phyloP scores from a whole-genome alignment of 192 early-diverging fungal genomes.

The Mortierella hygrophila region DNA sequence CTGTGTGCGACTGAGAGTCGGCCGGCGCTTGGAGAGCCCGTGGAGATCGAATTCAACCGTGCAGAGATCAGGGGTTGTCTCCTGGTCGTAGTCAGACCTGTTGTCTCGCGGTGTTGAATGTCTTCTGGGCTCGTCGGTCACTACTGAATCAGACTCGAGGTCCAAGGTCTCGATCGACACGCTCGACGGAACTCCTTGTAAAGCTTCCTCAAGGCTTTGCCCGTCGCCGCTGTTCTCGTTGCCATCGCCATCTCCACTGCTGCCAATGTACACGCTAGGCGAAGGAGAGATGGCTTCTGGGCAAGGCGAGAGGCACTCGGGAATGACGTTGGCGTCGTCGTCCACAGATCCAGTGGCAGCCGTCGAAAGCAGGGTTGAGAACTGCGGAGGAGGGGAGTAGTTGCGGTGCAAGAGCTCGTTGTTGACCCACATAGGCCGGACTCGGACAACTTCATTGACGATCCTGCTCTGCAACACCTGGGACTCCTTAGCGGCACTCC shows the following conservation, averaged over 20 bases:
- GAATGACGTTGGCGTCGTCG: background rate
- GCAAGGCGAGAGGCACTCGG: background rate
- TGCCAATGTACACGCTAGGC: constrained; percentile 21
- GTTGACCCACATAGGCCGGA: constrained; percentile 53
- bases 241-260: background rate
- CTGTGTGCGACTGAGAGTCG: constrained; percentile 23
- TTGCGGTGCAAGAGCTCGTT: constrained; percentile 41
- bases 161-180: constrained; percentile 25
- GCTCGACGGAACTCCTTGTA: constrained; percentile 26
- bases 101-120: background rate
- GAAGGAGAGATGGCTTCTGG: background rate
- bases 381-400: constrained; percentile 11
- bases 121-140: background rate
- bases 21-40: background rate
- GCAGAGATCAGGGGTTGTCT: background rate
- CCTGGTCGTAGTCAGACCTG: background rate
- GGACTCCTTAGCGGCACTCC: constrained; percentile 54
- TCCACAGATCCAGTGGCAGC: background rate
- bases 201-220: background rate
- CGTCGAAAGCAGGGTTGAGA: background rate
- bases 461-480: constrained; percentile 53
- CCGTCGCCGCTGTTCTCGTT: background rate
- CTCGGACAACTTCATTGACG: constrained; percentile 46
- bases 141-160: constrained; percentile 5
- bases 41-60: background rate